A percentile compares a stretch with the other conserved stretches of the same genome.
phyloP scores from a whole-genome alignment of 2,329 filamentous ascomycete species.

The Fusarium palustre region DNA sequence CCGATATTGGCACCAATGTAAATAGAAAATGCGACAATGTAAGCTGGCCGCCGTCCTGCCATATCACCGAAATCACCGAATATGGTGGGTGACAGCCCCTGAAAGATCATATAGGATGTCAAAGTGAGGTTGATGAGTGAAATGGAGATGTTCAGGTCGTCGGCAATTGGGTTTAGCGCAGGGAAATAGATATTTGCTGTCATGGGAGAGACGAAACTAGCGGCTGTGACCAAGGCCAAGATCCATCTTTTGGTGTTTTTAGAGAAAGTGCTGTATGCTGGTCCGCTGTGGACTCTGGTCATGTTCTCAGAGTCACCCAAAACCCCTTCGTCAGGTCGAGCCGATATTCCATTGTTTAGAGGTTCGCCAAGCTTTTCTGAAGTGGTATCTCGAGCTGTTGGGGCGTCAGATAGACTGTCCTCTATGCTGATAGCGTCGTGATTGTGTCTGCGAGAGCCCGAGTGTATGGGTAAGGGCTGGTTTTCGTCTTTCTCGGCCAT shows the following conservation, averaged over 20 bases:
- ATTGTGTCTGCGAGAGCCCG: slow-evolving; percentile 9
- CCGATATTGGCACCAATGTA: slow-evolving; percentile 71
- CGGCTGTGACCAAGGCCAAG: slow-evolving; percentile 63
- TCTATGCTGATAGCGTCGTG: slow-evolving; percentile 18
- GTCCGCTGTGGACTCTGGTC: slow-evolving; percentile 37
- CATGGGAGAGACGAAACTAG: slow-evolving; percentile 68
- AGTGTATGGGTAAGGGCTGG: slow-evolving; percentile 5
- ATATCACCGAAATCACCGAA: slow-evolving; percentile 72
- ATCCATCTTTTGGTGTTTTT: slow-evolving; percentile 63
- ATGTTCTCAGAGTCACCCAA: slow-evolving; percentile 38
- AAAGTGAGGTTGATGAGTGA: slow-evolving; percentile 62
- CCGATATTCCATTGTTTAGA: neutral
- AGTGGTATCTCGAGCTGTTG: neutral
- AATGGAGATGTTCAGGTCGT: slow-evolving; percentile 54
- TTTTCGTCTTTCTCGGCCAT: slow-evolving; percentile 29
- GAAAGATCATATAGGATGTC: slow-evolving; percentile 73
- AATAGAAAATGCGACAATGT: slow-evolving; percentile 67
- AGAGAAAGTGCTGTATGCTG: slow-evolving; percentile 49
- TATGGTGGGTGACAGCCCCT: slow-evolving; percentile 70
- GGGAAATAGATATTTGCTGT: slow-evolving; percentile 69
- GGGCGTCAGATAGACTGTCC: slow-evolving; percentile 13
- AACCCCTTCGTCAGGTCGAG: slow-evolving; percentile 18
- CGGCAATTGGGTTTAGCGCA: slow-evolving; percentile 55
- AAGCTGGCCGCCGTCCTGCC: slow-evolving; percentile 71
- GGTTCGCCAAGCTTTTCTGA: slow-evolving; percentile 21